Evolutionary conservation across 208 protist genomes (phyloP), one percentile per base, ranked within the genome.

Genomic region (Acanthamoeba culbertsoni): DNA sequence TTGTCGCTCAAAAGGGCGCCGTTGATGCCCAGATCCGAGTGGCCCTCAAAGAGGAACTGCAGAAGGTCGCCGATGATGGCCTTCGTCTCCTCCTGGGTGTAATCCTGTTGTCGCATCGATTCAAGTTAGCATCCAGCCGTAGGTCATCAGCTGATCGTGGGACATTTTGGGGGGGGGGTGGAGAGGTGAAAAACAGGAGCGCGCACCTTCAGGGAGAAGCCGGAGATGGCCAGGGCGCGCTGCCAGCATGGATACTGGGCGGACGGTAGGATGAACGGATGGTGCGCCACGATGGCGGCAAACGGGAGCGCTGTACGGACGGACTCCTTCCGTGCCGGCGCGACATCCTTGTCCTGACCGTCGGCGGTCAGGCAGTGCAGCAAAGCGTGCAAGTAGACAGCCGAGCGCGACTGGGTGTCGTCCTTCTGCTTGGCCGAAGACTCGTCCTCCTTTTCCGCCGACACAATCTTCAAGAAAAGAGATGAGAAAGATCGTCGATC

Each of bases 1-100:
- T 88, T 88, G 79, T 10, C 79, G 55, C 79, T 88, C 31, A 88
- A 40, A 20, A 88, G 79, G 35, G 37, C 79, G 33, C 46, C 51
- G 20, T 48, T 57, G 51, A 88, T 63, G 79, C 46, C 46, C 31
- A 88, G 79, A 8, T 88, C 79, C 1, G 79, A 42, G 31, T 63
- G 43, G 8, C 55, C 79, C 37, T 59, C 79, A 48, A 88, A 88
- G 35, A 88, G 79, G 79, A 88, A 88, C 16, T 55, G 46, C 8
- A 88, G 55, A 16, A 88, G 46, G 18, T 88, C 55, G 28, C 23
- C 18, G 31, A 88, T 55, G 37, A 62, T 23, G 31, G 79, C 79
- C 46, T 88, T 55, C 6, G 79, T 88, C 28, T 88, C 48, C 14
- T 88, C 79, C 2, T 43, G 65, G 18, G 65, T 7, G 35, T 75